Conservation (phyloP, 2,329 filamentous ascomycete genomes). For the Hypoxylon sp. region DNA sequence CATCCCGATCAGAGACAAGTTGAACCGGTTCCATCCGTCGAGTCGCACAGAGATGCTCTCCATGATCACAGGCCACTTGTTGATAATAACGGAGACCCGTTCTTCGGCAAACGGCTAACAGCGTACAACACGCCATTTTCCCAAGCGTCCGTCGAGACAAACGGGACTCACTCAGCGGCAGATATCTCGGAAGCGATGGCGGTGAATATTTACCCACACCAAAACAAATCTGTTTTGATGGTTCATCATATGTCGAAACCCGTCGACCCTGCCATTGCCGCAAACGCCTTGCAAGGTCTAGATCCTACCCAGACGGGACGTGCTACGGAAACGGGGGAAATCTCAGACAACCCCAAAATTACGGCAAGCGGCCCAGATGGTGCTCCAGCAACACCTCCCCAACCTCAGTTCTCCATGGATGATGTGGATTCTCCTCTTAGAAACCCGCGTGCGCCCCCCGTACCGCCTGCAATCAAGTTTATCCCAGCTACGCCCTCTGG, state of each 20-base stretch:
- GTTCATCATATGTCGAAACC: slow-evolving; percentile 69
- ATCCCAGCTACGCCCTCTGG: slow-evolving; percentile 75
- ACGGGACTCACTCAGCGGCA: slow-evolving; percentile 67
- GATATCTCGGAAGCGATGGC: slow-evolving; percentile 75
- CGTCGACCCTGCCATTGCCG: slow-evolving; percentile 57
- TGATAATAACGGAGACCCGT: slow-evolving; percentile 68
- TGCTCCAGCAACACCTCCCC: slow-evolving; percentile 67
- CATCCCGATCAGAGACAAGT: slow-evolving; percentile 50
- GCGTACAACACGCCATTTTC: slow-evolving; percentile 75
- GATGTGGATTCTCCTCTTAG: slow-evolving; percentile 73
- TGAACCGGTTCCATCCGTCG: slow-evolving; percentile 54
- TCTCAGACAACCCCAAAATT: slow-evolving; percentile 56
- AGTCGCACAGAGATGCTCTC: slow-evolving; percentile 55
- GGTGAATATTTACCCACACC: slow-evolving; percentile 74
- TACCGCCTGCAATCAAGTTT: slow-evolving; percentile 69
- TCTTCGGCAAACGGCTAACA: slow-evolving; percentile 67
- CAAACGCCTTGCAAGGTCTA: slow-evolving; percentile 55
- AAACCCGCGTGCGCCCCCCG: slow-evolving; percentile 73
- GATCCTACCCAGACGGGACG: slow-evolving; percentile 43
- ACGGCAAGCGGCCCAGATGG: slow-evolving; percentile 59
- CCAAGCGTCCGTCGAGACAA: slow-evolving; percentile 72
- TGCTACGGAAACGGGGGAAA: slow-evolving; percentile 30
- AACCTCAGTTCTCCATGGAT: slow-evolving; percentile 63
- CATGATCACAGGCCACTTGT: slow-evolving; percentile 58
- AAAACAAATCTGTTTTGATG: slow-evolving; percentile 74